Conservation (phyloP, 2,329 filamentous ascomycete species). For the Penicillium crustosum region DNA sequence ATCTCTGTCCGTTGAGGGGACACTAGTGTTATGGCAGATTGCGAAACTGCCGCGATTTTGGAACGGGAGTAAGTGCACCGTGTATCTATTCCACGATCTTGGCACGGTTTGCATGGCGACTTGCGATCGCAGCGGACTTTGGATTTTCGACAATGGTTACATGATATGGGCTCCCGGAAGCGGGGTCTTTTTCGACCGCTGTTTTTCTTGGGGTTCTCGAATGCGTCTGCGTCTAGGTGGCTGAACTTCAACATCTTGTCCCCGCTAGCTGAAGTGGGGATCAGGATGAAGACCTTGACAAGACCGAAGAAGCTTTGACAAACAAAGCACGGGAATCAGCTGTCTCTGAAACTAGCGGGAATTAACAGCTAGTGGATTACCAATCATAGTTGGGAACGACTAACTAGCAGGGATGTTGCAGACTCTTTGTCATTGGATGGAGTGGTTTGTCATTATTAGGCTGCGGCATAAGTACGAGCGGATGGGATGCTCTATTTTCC, state of each 20-base stretch:
- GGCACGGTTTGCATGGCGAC: conserved; percentile 8
- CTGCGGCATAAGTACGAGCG: too few species aligned
- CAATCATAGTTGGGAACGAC: too few species aligned
- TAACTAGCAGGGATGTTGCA: too few species aligned
- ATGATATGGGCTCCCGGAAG: background rate
- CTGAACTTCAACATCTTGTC: background rate
- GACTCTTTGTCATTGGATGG: too few species aligned
- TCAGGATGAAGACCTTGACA: background rate
- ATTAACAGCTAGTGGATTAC: too few species aligned
- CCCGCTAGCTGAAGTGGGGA: background rate
- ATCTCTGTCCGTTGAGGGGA: background rate
- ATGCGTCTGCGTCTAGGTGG: background rate
- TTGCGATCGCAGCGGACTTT: conserved; percentile 9
- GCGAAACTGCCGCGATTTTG: background rate
- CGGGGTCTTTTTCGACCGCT: conserved; percentile 6
- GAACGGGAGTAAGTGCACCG: background rate
- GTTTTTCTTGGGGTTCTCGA: conserved; percentile 7
- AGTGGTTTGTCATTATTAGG: too few species aligned
- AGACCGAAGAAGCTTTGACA: background rate
- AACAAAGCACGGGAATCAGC: background rate
- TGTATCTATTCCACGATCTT: background rate
- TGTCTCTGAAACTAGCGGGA: background rate
- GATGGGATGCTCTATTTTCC: too few species aligned
- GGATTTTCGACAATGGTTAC: conserved; percentile 2
- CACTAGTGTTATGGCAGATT: background rate